Evolutionary conservation across 2,329 filamentous ascomycete genomes (phyloP), one percentile per base, ranked within the genome.

Genomic region (Phoma sp.): DNA sequence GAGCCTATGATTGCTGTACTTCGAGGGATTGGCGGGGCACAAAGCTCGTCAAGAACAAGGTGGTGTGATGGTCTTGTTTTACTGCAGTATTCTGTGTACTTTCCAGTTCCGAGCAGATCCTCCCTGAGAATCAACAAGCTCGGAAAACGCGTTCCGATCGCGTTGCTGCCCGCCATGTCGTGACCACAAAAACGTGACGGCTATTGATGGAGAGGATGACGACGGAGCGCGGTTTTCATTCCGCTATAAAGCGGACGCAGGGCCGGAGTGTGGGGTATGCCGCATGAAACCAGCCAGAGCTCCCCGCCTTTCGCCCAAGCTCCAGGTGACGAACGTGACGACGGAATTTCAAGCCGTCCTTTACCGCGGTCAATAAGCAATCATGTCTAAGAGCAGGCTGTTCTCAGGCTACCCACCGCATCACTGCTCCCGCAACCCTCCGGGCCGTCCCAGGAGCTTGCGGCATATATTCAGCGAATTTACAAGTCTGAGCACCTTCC

Each of bases 331-430:
- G 38, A 43, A 48, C 56, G 47, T 49, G 32, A 50, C 53, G 18
- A 59, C 67, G 64, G 65, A 66, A 67, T 48, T 47, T 36, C 57
- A 63, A 65, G 67, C 69, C 69, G 68, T 60, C 45, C 59, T 57
- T 71, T 71, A 60, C 70, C 69, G 69, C 57, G 14, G 20, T 38
- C 17, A 10, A 40, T 45, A 56, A 60, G 34, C 30, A 55, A 36
- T 55, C 42, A 62, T 69, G 67, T 56, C 59, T 49, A 56, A 42
- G 53, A 49, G 38, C 36, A 42, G 45, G 40, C 28, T 47, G 51
- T 43, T 43, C 26, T 12, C 42, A 36, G 46, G 23, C 11, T 20
- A 23, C 21, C 12, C 2, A n/a, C 15, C 5, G 6, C 15, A 20
- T 25, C 17, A 38, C 11, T 15, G 18, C 26, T 51, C n/a, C 39